Evolutionary conservation across 805 yeast genomes (phyloP).

Genomic region (Metschnikowia bowlesiae): DNA sequence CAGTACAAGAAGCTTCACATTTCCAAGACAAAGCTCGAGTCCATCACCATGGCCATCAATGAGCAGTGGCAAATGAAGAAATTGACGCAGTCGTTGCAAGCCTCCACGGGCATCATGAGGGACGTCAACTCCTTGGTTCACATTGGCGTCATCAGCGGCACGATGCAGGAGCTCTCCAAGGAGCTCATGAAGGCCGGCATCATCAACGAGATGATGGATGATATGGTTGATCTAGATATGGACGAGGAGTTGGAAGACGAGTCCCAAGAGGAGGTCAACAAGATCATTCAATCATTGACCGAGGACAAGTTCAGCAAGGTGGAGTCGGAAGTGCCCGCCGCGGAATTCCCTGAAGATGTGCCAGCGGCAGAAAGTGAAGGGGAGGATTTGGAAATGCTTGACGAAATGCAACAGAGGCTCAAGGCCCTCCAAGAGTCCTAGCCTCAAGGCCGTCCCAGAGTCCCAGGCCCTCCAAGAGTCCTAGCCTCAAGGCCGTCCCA

Average conservation of each 20-base stretch:
- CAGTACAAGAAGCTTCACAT: conserved; percentile 71
- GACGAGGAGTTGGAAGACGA: conserved; percentile 63
- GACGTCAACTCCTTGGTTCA: conserved; percentile 78
- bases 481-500: no score
- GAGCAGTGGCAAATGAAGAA: conserved; percentile 87
- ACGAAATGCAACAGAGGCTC: conserved; percentile 85
- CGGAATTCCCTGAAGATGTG: conserved; percentile 18
- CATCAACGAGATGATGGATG: conserved; percentile 93
- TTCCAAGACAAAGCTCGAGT: conserved; percentile 80
- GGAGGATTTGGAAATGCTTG: conserved; percentile 70
- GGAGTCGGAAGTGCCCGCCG: conserved; percentile 30
- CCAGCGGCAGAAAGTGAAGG: conserved; percentile 35
- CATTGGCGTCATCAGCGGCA: conserved; percentile 72
- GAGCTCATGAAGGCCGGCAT: conserved; percentile 85
- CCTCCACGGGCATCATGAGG: conserved; percentile 77
- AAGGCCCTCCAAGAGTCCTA: conserved; percentile 62
- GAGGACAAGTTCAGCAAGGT: conserved; percentile 37
- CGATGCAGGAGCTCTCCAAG: conserved; percentile 81
- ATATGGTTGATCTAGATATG: conserved; percentile 66
- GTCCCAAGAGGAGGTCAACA: conserved; percentile 62
- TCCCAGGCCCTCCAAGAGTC: no score
- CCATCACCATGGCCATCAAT: conserved; percentile 82
- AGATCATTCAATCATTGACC: conserved; percentile 44
- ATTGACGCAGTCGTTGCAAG: conserved; percentile 73
- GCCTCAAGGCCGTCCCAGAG: no score